Evolutionary conservation across 257 asterid species (phyloP).

Genomic region (Verbascum thapsus): DNA sequence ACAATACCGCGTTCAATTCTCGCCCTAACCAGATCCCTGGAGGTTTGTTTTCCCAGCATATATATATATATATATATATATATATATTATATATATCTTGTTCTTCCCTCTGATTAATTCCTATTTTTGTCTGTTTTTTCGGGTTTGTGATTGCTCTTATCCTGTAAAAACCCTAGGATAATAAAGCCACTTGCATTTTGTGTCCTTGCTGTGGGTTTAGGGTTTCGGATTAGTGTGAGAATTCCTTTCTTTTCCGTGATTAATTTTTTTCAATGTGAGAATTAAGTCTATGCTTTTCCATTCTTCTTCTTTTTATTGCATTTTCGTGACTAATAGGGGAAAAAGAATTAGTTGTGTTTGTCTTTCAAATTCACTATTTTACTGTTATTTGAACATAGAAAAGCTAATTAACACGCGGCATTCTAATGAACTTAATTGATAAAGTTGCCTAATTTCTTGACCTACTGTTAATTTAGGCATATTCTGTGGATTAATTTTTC

Average conservation of each 20-base stretch:
- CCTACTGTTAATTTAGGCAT: not conserved
- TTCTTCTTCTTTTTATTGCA: too few relatives aligned
- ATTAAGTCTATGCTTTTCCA: not conserved
- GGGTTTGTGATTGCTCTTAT: not conserved
- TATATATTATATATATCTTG: not conserved
- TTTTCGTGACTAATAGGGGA: too few relatives aligned
- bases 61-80: not conserved
- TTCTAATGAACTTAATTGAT: slow-evolving; percentile 5
- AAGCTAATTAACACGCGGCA: not conserved
- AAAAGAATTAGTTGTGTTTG: not conserved
- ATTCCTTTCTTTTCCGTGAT: slow-evolving; percentile 5
- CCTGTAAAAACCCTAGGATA: slow-evolving; percentile 41
- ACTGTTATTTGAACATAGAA: not conserved
- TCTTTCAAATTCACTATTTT: not conserved
- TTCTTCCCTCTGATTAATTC: not conserved
- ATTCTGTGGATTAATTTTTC: slow-evolving; percentile 8
- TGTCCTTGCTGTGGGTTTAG: slow-evolving; percentile 43
- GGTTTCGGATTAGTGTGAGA: slow-evolving; percentile 29
- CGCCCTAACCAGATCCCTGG: slow-evolving; percentile 57
- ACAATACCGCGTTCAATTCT: slow-evolving; percentile 49
- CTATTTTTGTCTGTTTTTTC: not conserved
- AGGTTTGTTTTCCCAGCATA: slow-evolving; percentile 37
- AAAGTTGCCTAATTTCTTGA: not conserved
- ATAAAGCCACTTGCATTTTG: slow-evolving; percentile 24
- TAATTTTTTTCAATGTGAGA: slow-evolving; percentile 18